phyloP scores from a whole-genome alignment of 192 early-diverging fungal species.

The Backusella tarrabulga region DNA sequence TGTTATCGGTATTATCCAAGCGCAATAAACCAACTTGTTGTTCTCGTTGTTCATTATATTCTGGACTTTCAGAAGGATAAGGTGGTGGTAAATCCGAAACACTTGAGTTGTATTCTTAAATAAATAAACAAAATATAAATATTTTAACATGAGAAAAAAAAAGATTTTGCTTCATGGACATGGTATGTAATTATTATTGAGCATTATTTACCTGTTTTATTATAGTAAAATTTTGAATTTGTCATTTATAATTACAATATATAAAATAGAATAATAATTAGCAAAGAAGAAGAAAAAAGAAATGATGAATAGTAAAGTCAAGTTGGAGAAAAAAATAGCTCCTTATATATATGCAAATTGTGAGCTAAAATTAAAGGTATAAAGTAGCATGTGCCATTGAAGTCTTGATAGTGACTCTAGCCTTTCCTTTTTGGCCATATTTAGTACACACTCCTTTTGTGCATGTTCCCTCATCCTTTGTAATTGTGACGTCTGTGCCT shows the following conservation, averaged over 20 bases:
- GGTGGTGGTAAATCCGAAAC: slow-evolving; percentile 4
- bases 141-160: neutral
- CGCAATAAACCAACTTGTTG: neutral
- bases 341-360: neutral
- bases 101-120: neutral
- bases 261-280: neutral
- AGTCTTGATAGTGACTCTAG: neutral
- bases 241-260: slow-evolving; percentile 1
- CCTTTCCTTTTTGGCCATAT: neutral
- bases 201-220: slow-evolving; percentile 4
- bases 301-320: neutral
- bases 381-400: neutral
- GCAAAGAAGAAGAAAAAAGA: neutral
- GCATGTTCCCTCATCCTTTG: neutral
- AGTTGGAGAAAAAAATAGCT: neutral
- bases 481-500: neutral
- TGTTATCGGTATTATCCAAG: neutral
- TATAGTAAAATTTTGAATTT: neutral
- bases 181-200: neutral
- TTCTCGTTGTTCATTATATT: neutral
- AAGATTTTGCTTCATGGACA: neutral
- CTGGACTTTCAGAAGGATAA: neutral
- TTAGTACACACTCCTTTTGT: neutral
- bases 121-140: neutral
- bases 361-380: slow-evolving; percentile 8